These are phyloP conservation scores for Cryptococcus jaspeensis DNA, from an alignment of 1,284 basidiomycete genomes.

Conservation along the genomic window DNA sequence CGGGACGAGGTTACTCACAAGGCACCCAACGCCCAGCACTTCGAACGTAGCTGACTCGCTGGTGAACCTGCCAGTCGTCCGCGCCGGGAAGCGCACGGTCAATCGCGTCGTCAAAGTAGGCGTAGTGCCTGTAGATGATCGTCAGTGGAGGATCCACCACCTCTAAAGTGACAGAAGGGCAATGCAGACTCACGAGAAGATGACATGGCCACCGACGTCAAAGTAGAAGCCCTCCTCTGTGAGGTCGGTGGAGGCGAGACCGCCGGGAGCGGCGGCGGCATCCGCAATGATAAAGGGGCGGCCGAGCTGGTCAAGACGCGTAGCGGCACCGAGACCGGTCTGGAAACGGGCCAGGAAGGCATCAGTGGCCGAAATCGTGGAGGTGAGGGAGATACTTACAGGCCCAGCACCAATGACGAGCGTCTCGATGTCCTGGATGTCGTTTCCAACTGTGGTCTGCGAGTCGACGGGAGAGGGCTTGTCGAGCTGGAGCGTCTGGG, in stretches of 20 bases:
- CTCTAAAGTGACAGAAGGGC: neutral
- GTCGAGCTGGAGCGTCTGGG: neutral
- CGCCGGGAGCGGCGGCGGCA: conserved; percentile 52
- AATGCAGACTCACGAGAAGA: conserved; percentile 51
- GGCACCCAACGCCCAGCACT: conserved; percentile 56
- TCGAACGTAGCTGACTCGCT: conserved; percentile 58
- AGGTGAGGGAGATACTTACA: conserved; percentile 17
- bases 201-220: conserved; percentile 58
- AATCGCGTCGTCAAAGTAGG: conserved; percentile 57
- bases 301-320: conserved; percentile 55
- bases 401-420: conserved; percentile 51
- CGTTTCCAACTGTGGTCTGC: neutral
- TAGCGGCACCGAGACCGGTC: conserved; percentile 57
- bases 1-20: conserved; percentile 31
- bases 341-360: neutral
- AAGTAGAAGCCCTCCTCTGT: conserved; percentile 58
- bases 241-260: conserved; percentile 56
- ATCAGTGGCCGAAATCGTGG: neutral
- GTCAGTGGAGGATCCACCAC: neutral
- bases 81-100: conserved; percentile 54
- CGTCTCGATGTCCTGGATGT: conserved; percentile 35
- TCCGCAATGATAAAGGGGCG: conserved; percentile 54
- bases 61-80: conserved; percentile 57
- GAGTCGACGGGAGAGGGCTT: neutral
- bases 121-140: conserved; percentile 50